Evolutionary conservation across 129 eudicot genomes (phyloP), one percentile per base, ranked within the genome.

Genomic region (Flaveria ramosissima): DNA sequence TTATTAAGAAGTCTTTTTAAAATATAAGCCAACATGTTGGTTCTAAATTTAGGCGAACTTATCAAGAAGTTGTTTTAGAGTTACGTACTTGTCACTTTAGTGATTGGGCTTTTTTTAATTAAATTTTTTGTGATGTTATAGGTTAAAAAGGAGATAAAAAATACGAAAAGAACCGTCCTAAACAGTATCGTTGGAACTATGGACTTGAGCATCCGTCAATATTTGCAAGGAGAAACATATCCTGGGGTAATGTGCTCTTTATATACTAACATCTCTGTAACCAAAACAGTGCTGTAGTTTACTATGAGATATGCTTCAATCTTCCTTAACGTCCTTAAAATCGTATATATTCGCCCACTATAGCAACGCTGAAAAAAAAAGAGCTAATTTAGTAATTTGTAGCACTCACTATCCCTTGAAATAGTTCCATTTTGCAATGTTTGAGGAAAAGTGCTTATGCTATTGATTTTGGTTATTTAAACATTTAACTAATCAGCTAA

Each of bases 171-270:
- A 84, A 88, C 89, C 1, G 91, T 90, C 55, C 83, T 90, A 48
- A 90, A 78, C 66, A 90, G 96, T 82, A 80, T 90, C 19, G 91
- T 88, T 62, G 96, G 93, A 78, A 90, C 96, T 53, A 65, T 90
- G 85, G 96, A 90, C 78, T 82, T 90, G 60, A 88, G 91, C 82
- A 75, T 90, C 75, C 85, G 89, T 43, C 92, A 88, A 51, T 88
- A 88, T 82, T 39, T 84, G 68, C 92, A 82, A 74, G 92, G 96
- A 77, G 96, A 90, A 82, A 88, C 86, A 45, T 86, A 88, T 82
- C 96, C 93, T 43, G 90, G 89, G 96, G 96, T 88, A 88, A 41
- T 53, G 43, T 70, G 9, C 52, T 53, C 45, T 16, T 79, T 19
- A 62, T 23, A 21, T 12, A 20, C 32, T 78, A 67, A 41, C 26